These are phyloP conservation scores for Ceratocystis harringtonii DNA, from an alignment of 2,329 filamentous ascomycete species.

Conservation along the genomic window DNA sequence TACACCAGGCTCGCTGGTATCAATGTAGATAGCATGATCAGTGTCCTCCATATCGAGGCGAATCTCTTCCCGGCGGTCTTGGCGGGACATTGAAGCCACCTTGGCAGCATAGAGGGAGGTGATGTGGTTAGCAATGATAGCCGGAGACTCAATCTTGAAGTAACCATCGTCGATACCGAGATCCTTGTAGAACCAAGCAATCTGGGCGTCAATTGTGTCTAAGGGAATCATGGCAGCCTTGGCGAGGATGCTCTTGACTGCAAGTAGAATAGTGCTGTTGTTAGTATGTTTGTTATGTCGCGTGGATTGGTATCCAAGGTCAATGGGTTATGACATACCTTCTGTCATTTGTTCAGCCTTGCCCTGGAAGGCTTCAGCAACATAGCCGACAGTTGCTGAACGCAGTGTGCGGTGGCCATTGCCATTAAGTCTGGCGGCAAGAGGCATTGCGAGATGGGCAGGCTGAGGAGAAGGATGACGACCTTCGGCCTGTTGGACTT, in stretches of 20 bases:
- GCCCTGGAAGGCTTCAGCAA: constrained; percentile 84
- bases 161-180: constrained; percentile 98
- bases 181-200: constrained; percentile 93
- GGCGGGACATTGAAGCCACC: constrained; percentile 79
- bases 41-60: constrained; percentile 85
- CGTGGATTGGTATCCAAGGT: background rate
- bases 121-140: constrained; percentile 84
- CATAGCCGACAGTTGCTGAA: constrained; percentile 83
- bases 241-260: constrained; percentile 68
- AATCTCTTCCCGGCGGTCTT: constrained; percentile 90
- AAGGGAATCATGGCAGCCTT: constrained; percentile 75
- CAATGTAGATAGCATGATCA: constrained; percentile 96
- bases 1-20: constrained; percentile 82
- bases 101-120: constrained; percentile 95
- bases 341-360: constrained; percentile 81
- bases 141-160: constrained; percentile 77
- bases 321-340: constrained; percentile 34
- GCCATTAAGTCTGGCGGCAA: constrained; percentile 34
- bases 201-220: constrained; percentile 69
- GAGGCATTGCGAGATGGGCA: constrained; percentile 64
- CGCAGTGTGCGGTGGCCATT: constrained; percentile 62
- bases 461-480: constrained; percentile 62
- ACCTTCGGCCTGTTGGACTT: constrained; percentile 3
- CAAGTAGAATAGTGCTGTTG: background rate
- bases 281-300: background rate